These are phyloP conservation scores for Sporothrix brasiliensis DNA, from an alignment of 2,329 filamentous ascomycete genomes.

Conservation along the genomic window DNA sequence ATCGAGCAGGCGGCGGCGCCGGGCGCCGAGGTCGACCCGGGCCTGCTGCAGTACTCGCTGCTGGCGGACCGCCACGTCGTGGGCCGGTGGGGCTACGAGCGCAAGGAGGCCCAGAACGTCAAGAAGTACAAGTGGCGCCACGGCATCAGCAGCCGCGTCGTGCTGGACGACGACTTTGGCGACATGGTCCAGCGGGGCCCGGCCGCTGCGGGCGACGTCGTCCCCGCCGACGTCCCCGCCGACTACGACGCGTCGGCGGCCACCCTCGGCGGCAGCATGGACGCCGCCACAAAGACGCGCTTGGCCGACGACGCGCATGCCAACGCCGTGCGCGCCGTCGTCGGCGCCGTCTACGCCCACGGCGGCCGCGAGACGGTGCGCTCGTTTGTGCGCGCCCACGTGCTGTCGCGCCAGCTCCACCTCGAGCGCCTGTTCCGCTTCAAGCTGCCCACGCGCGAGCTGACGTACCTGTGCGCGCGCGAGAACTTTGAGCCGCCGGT, in stretches of 20 bases:
- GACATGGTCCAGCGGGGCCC: conserved; percentile 50
- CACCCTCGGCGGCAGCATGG: conserved; percentile 30
- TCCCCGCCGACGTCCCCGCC: conserved; percentile 31
- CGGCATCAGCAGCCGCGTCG: conserved; percentile 73
- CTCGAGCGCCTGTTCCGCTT: conserved; percentile 81
- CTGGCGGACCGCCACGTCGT: conserved; percentile 50
- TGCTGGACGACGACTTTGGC: conserved; percentile 85
- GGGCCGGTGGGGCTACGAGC: conserved; percentile 56
- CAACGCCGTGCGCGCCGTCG: conserved; percentile 78
- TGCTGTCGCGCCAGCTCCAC: conserved; percentile 77
- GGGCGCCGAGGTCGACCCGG: conserved; percentile 88
- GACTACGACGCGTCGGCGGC: conserved; percentile 28
- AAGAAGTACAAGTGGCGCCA: conserved; percentile 62
- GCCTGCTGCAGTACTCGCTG: conserved; percentile 77
- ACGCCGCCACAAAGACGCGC: conserved; percentile 38
- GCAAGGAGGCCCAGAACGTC: conserved; percentile 53
- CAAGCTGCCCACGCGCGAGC: conserved; percentile 78
- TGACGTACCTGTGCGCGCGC: conserved; percentile 78
- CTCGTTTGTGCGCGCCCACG: conserved; percentile 79
- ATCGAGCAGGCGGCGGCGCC: conserved; percentile 85
- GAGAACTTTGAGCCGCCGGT: conserved; percentile 89
- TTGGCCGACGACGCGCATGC: conserved; percentile 50
- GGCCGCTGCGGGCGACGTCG: conserved; percentile 10
- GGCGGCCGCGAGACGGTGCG: conserved; percentile 77
- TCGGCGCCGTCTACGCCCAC: conserved; percentile 85